phyloP scores from a whole-genome alignment of 2,329 filamentous ascomycete species.

The Plenodomus tracheiphilus region DNA sequence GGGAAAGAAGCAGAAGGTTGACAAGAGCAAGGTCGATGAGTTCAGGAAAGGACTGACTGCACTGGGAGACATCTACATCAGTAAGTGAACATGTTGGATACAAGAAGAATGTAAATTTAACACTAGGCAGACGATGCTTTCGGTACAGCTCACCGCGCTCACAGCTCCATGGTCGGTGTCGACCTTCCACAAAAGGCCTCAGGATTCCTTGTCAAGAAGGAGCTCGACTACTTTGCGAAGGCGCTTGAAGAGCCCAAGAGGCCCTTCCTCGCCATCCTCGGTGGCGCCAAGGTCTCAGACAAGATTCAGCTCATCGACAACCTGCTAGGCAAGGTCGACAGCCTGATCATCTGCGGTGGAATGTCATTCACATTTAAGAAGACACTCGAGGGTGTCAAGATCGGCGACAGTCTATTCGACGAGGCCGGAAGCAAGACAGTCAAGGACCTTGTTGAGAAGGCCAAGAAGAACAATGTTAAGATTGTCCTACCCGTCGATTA shows the following conservation, averaged over 20 bases:
- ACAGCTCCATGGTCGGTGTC: conserved; percentile 99
- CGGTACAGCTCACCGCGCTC: conserved; percentile 95
- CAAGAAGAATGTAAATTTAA: conserved; percentile 19
- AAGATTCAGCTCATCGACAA: conserved; percentile 99
- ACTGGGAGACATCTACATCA: conserved; percentile 94
- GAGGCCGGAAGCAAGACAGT: conserved; percentile 94
- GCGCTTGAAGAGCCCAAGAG: conserved; percentile 90
- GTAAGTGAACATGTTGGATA: conserved; percentile 55
- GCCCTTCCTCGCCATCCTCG: conserved; percentile 97
- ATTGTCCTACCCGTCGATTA: conserved; percentile 94
- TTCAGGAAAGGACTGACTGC: conserved; percentile 96
- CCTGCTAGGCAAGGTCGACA: conserved; percentile 96
- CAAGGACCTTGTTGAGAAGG: conserved; percentile 84
- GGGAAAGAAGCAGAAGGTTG: conserved; percentile 97
- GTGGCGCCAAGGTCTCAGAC: conserved; percentile 97
- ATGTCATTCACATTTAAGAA: conserved; percentile 99
- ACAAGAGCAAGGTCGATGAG: conserved; percentile 86
- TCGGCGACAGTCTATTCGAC: conserved; percentile 90
- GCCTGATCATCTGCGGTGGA: conserved; percentile 91
- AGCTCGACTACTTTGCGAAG: conserved; percentile 98
- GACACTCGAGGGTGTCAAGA: conserved; percentile 86
- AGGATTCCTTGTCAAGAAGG: conserved; percentile 99
- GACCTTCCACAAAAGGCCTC: conserved; percentile 95
- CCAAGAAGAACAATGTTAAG: conserved; percentile 94
- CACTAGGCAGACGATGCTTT: conserved; percentile 81